Conservation (phyloP, 306 rosid genomes). For the Cercis canadensis region DNA sequence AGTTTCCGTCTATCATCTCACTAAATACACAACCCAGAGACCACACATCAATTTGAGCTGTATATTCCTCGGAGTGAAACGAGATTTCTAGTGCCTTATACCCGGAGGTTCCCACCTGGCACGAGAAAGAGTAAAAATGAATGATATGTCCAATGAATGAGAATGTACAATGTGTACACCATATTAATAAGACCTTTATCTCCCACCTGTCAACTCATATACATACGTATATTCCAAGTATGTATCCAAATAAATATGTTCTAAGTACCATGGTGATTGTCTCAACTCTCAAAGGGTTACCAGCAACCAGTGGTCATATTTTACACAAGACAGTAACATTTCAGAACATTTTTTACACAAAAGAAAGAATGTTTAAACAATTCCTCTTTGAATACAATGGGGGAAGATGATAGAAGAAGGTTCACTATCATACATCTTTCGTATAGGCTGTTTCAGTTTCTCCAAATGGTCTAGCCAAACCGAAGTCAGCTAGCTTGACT, state of each 20-base stretch:
- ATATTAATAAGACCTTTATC: background rate
- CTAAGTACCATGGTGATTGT: no score
- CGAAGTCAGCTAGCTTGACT: constrained; percentile 14
- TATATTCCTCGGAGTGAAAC: constrained; percentile 13
- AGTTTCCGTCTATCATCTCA: constrained; percentile 27
- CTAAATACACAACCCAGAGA: constrained; percentile 32
- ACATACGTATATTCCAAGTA: no score
- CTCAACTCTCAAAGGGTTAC: no score
- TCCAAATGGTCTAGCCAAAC: background rate
- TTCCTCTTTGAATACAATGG: background rate
- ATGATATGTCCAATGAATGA: background rate
- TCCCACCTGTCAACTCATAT: no score
- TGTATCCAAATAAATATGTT: no score
- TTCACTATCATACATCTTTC: background rate
- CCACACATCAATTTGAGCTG: constrained; percentile 28
- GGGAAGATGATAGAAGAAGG: no score
- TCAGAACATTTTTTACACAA: no score
- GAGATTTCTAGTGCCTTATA: constrained; percentile 35
- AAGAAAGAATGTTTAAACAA: background rate
- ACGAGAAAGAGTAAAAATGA: background rate
- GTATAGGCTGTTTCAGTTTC: constrained; percentile 17
- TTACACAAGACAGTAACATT: no score
- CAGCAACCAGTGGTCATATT: no score
- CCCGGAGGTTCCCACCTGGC: constrained; percentile 14
- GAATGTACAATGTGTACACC: background rate